phyloP scores from a whole-genome alignment of 495 filamentous ascomycete genomes.

The Durotheca rogersii region DNA sequence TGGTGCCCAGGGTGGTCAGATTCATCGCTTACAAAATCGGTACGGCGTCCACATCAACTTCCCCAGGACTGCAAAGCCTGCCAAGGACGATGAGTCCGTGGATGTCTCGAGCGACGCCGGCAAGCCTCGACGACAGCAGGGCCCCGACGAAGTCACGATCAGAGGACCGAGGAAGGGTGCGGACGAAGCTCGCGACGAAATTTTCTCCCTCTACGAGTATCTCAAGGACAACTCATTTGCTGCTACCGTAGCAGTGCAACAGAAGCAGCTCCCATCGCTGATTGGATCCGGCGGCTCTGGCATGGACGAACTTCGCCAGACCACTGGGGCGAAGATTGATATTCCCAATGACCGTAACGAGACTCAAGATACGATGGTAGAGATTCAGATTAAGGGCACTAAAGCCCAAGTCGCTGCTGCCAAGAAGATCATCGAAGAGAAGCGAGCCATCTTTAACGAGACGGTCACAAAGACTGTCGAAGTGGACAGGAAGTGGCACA shows the following conservation, averaged over 20 bases:
- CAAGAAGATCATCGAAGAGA: slow-evolving; percentile 82
- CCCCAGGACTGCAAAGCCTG: slow-evolving; percentile 63
- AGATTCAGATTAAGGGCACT: slow-evolving; percentile 87
- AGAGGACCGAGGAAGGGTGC: slow-evolving; percentile 89
- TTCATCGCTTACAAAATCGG: slow-evolving; percentile 85
- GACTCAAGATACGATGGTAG: slow-evolving; percentile 62
- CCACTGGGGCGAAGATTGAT: slow-evolving; percentile 83
- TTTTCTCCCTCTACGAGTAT: slow-evolving; percentile 82
- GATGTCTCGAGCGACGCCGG: slow-evolving; percentile 74
- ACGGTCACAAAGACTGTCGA: slow-evolving; percentile 79
- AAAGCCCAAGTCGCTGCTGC: slow-evolving; percentile 86
- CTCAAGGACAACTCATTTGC: slow-evolving; percentile 78
- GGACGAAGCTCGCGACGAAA: slow-evolving; percentile 85
- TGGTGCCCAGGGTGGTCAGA: slow-evolving; percentile 82
- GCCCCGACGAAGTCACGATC: slow-evolving; percentile 84
- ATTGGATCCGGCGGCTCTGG: slow-evolving; percentile 87
- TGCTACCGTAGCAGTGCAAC: slow-evolving; percentile 78
- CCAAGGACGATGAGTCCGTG: slow-evolving; percentile 67
- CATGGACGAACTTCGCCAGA: slow-evolving; percentile 83
- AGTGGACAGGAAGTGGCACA: slow-evolving; percentile 89
- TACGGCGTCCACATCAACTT: slow-evolving; percentile 95
- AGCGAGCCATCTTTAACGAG: slow-evolving; percentile 79
- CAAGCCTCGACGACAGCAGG: slow-evolving; percentile 70
- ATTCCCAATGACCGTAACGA: slow-evolving; percentile 67
- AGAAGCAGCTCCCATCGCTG: slow-evolving; percentile 81